Percentiles rank a stretch among this genome's conserved stretches.
Conservation (phyloP, 2,329 filamentous ascomycete species). For the Rhynchosporium secalis region DNA sequence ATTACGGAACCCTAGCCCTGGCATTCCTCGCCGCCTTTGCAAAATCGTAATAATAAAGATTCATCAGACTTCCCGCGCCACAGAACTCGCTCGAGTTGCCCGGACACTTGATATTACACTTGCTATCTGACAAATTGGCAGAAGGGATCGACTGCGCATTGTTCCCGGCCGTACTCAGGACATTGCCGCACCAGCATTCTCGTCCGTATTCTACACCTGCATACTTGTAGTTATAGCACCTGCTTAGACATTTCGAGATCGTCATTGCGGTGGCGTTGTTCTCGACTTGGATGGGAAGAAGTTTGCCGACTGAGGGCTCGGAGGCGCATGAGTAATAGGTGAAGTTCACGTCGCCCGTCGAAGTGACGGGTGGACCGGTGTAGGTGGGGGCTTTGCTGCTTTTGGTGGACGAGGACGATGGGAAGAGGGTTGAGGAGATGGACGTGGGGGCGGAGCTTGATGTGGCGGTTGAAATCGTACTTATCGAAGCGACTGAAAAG, state of each 20-base stretch:
- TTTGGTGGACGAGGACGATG: constrained; percentile 10
- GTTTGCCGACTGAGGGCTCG: constrained; percentile 32
- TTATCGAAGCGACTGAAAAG: not conserved
- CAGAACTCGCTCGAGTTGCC: constrained; percentile 40
- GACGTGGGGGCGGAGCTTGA: constrained; percentile 20
- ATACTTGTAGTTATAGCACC: constrained; percentile 40
- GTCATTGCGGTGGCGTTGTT: constrained; percentile 39
- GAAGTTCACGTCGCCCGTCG: constrained; percentile 36
- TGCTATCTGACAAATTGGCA: constrained; percentile 24
- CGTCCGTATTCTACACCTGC: constrained; percentile 44
- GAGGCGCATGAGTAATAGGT: constrained; percentile 37
- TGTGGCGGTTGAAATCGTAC: constrained; percentile 2
- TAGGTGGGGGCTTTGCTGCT: constrained; percentile 25
- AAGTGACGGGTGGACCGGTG: constrained; percentile 31
- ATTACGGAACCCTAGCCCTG: not conserved
- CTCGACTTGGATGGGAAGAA: constrained; percentile 28
- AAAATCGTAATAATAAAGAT: constrained; percentile 32
- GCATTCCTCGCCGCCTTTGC: constrained; percentile 25
- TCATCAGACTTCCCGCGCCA: constrained; percentile 36
- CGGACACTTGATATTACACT: constrained; percentile 25
- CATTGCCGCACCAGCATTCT: constrained; percentile 46
- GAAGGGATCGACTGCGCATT: constrained; percentile 16
- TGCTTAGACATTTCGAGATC: constrained; percentile 36
- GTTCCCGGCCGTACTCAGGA: constrained; percentile 23
- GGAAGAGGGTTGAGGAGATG: constrained; percentile 12